Evolutionary conservation across 768 basidiomycete species (phyloP), one percentile per base, ranked within the genome.

Genomic region (Trametes coccinea): DNA sequence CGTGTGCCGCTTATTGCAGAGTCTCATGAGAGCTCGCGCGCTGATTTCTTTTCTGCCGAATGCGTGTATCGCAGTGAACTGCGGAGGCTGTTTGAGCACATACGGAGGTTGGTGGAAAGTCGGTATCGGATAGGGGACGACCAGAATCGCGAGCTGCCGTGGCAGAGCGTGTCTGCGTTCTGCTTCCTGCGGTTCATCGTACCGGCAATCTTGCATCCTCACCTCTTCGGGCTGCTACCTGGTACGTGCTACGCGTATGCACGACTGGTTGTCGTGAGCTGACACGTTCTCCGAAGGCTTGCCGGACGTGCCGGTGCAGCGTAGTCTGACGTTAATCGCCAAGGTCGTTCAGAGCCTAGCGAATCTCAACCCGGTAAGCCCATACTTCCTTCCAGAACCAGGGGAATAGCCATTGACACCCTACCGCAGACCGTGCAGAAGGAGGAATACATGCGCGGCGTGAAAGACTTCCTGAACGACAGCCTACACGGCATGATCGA

Each of bases 281-380:
- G 16, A 56, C 53, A 41, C 45, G 57, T 7, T 31, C n/a, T 22
- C 39, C 34, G 3, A 60, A 93, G 90, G 89, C 47, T 79, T 91
- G 59, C 88, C 91, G 3, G 80, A 80, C 56, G 70, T 78, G 17
- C 76, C 84, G 8, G 84, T 93, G 9, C 87, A 91, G 69, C 85
- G 93, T 39, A 93, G 88, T 71, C 79, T 95, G 52, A 95, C 89
- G 0, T 72, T 92, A 65, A 86, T 95, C 55, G 93, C 92, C 6
- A 94, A 93, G 73, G 90, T 89, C n/a, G 82, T 95, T 17, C 92
- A 93, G 73, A 94, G 89, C 66, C 77, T 95, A 43, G 93, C 93
- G 5, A 95, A 95, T 72, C 76, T 95, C 56, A 93, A 91, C 65
- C 73, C 82, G 7, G 90, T 89, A 71, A 66, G 87, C 75, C 16